A percentile compares a stretch with the other conserved stretches of the same genome.
Evolutionary conservation across 2,329 filamentous ascomycete species (phyloP).

Genomic region (Phoma sp.): DNA sequence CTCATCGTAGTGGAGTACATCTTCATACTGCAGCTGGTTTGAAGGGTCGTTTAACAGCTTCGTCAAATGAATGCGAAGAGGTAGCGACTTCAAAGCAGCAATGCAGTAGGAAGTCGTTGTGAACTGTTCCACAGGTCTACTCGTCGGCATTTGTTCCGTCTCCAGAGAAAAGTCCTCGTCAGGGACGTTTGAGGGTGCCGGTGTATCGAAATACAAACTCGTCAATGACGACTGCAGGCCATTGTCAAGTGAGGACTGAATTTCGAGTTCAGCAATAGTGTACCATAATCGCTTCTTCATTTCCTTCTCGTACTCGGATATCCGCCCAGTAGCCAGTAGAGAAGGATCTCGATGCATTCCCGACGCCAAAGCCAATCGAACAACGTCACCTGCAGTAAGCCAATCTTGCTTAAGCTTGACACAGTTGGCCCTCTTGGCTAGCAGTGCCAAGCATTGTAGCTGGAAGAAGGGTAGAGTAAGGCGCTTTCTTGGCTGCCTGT

Average conservation of each 20-base stretch:
- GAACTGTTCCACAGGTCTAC: constrained; percentile 35
- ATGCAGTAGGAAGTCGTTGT: constrained; percentile 41
- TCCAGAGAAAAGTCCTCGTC: constrained; percentile 55
- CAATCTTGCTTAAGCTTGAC: constrained; percentile 62
- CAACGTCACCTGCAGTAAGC: constrained; percentile 57
- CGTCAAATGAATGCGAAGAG: constrained; percentile 41
- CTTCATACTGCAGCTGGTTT: constrained; percentile 36
- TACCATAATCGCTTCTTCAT: constrained; percentile 64
- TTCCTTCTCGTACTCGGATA: constrained; percentile 55
- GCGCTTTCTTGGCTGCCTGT: constrained; percentile 59
- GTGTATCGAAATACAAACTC: constrained; percentile 57
- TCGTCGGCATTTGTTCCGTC: constrained; percentile 29
- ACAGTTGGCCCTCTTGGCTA: constrained; percentile 59
- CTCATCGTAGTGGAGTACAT: constrained; percentile 43
- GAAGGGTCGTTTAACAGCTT: constrained; percentile 43
- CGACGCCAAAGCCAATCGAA: constrained; percentile 60
- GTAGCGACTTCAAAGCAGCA: constrained; percentile 32
- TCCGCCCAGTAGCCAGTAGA: constrained; percentile 40
- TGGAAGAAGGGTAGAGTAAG: constrained; percentile 59
- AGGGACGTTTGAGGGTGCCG: constrained; percentile 57
- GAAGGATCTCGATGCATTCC: constrained; percentile 60
- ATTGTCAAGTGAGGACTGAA: constrained; percentile 62
- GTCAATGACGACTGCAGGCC: constrained; percentile 58
- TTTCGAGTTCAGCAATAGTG: constrained; percentile 63
- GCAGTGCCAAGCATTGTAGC: constrained; percentile 57